Evolutionary conservation across 495 filamentous ascomycete genomes (phyloP), one percentile per base, ranked within the genome.

Genomic region (Daldinia loculata): DNA sequence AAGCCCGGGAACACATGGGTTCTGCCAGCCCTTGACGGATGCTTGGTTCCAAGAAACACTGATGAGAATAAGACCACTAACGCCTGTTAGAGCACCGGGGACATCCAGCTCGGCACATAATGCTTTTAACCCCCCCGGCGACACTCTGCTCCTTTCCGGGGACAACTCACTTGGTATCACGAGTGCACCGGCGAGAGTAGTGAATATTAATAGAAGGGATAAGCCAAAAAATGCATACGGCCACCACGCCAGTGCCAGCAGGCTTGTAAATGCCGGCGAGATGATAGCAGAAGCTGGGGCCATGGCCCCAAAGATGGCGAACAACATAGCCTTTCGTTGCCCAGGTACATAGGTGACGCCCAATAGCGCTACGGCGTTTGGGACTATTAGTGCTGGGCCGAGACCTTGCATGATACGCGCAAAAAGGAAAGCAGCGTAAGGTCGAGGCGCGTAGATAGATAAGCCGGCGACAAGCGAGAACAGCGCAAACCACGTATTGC

Each of bases 391-490:
- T 0, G 89, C 87, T 4, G 86, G 86, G 0, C 89, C 89, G 6
- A 91, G 84, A 0, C 90, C 90, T 60, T 89, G 86, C 36, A 92
- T 75, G 2, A 85, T 85, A 6, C 90, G 84, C 17, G 82, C 84
- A 58, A 90, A 77, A 60, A 84, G 83, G 75, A 91, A 91, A 55
- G 87, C 67, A 2, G 83, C 84, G 80, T 32, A 88, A 75, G 36
- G 30, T 67, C 74, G 38, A 63, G 75, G 68, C 7, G 72, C 57
- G 43, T 74, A 75, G 15, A 79, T 75, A 36, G 77, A 75, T 56
- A 91, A 81, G 6, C 89, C 90, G 2, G 86, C 88, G 11, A 90
- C 66, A 0, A 88, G 71, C n/a, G 87, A 87, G 87, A 89, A 92
- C 19, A 89, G 41, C 0, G 81, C 81, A 52, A 89, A 87, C 90